Conservation (phyloP, 2,329 filamentous ascomycete genomes). For the Sordariomycetes sp. region DNA sequence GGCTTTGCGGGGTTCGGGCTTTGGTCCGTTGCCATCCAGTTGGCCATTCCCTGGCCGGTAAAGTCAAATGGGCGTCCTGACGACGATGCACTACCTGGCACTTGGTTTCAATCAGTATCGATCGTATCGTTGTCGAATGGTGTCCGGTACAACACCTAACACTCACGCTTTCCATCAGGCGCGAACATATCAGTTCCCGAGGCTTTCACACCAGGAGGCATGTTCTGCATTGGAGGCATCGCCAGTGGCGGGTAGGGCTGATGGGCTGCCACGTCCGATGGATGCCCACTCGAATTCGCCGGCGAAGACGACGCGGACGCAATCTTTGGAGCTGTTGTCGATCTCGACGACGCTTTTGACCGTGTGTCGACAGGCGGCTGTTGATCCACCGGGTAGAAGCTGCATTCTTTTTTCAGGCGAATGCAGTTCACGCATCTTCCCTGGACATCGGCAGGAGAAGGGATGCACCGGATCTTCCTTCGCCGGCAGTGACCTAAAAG, state of each 20-base stretch:
- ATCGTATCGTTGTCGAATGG: background rate
- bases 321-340: conserved; percentile 23
- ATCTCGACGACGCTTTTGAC: conserved; percentile 25
- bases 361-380: conserved; percentile 34
- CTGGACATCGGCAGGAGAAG: conserved; percentile 57
- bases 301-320: conserved; percentile 35
- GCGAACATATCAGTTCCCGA: conserved; percentile 21
- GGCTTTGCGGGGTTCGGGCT: conserved; percentile 24
- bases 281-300: conserved; percentile 25
- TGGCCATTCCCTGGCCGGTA: conserved; percentile 20
- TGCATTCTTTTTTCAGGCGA: conserved; percentile 85
- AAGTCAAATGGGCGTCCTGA: conserved; percentile 22
- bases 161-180: conserved; percentile 30
- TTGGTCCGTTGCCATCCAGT: conserved; percentile 31
- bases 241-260: conserved; percentile 27
- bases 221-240: conserved; percentile 29
- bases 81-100: conserved; percentile 18
- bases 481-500: conserved; percentile 74
- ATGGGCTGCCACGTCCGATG: conserved; percentile 24
- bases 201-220: conserved; percentile 27
- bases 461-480: conserved; percentile 85
- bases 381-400: conserved; percentile 82
- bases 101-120: conserved; percentile 14
- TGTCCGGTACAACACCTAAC: background rate
- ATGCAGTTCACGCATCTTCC: conserved; percentile 87